These are phyloP conservation scores for Aspergillus ibericus DNA, from an alignment of 2,329 filamentous ascomycete genomes.

Conservation along the genomic window DNA sequence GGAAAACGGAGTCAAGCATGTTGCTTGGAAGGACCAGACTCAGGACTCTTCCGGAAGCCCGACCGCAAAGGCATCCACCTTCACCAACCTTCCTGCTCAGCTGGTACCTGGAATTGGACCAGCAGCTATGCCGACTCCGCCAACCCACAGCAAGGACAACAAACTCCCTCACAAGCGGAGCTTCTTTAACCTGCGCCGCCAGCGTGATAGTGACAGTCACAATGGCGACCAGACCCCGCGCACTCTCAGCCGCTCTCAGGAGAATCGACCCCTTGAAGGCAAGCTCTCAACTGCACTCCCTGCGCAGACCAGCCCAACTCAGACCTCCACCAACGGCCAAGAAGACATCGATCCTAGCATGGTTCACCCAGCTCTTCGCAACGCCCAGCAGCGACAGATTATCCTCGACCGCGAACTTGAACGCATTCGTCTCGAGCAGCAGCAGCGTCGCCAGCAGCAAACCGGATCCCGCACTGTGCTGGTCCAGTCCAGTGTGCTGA, in stretches of 20 bases:
- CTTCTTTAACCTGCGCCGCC: slow-evolving; percentile 14
- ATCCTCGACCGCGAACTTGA: slow-evolving; percentile 8
- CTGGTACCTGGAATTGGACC: slow-evolving; percentile 10
- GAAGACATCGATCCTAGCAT: slow-evolving; percentile 10
- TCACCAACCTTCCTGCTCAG: neutral
- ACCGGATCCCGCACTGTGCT: neutral
- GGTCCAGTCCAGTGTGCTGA: neutral
- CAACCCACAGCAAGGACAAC: neutral
- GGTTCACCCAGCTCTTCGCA: slow-evolving; percentile 14
- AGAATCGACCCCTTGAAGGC: neutral
- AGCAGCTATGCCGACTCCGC: neutral
- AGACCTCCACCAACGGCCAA: neutral
- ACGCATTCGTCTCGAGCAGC: neutral
- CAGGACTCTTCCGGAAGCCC: slow-evolving; percentile 4
- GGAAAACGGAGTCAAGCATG: neutral
- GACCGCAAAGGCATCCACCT: slow-evolving; percentile 1
- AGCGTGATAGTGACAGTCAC: slow-evolving; percentile 10
- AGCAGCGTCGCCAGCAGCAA: neutral
- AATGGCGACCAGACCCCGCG: slow-evolving; percentile 5
- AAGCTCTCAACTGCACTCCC: neutral
- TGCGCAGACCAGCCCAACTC: neutral
- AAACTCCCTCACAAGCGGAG: slow-evolving; percentile 12
- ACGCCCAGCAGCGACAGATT: slow-evolving; percentile 6
- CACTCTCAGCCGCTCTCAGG: slow-evolving; percentile 11
- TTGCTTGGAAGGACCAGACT: neutral